Evolutionary conservation across 2,329 filamentous ascomycete species (phyloP).

Genomic region (Escovopsis sp.): DNA sequence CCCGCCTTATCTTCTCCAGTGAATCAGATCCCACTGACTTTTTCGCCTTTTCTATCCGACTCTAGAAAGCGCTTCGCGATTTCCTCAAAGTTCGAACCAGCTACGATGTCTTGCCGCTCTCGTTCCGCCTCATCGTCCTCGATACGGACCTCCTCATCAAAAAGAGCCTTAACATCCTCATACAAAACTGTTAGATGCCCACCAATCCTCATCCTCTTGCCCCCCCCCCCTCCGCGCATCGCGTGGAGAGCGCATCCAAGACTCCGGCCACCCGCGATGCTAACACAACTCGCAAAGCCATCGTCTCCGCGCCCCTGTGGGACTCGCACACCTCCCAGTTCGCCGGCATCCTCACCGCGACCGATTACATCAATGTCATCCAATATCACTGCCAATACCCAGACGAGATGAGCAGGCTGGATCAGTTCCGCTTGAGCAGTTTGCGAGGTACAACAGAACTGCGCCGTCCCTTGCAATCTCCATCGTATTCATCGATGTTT

Average conservation of each 20-base stretch:
- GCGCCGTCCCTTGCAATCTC: not conserved
- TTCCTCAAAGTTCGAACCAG: conserved; percentile 94
- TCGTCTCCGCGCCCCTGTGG: conserved; percentile 95
- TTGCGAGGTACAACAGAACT: conserved; percentile 53
- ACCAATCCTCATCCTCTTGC: conserved; percentile 6
- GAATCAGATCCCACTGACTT: not conserved
- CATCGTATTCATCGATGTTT: not conserved
- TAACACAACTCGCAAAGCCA: conserved; percentile 42
- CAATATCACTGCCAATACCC: conserved; percentile 99
- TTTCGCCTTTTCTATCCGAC: conserved; percentile 4
- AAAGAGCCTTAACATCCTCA: conserved; percentile 89
- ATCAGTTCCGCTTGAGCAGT: conserved; percentile 85
- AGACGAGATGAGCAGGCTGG: conserved; percentile 74
- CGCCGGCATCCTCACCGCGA: conserved; percentile 84
- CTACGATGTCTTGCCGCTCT: conserved; percentile 93
- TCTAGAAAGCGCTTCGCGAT: conserved; percentile 78
- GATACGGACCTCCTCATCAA: conserved; percentile 92
- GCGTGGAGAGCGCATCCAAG: not conserved
- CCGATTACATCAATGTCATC: conserved; percentile 96
- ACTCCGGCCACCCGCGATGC: not conserved
- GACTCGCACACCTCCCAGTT: conserved; percentile 88
- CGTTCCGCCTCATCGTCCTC: conserved; percentile 88
- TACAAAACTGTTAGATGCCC: conserved; percentile 63
- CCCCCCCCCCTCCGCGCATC: conserved; percentile 1
- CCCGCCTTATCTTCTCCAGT: not conserved